These are phyloP conservation scores for Macaranga tanarius DNA, from an alignment of 441 rosid species.

Conservation along the genomic window DNA sequence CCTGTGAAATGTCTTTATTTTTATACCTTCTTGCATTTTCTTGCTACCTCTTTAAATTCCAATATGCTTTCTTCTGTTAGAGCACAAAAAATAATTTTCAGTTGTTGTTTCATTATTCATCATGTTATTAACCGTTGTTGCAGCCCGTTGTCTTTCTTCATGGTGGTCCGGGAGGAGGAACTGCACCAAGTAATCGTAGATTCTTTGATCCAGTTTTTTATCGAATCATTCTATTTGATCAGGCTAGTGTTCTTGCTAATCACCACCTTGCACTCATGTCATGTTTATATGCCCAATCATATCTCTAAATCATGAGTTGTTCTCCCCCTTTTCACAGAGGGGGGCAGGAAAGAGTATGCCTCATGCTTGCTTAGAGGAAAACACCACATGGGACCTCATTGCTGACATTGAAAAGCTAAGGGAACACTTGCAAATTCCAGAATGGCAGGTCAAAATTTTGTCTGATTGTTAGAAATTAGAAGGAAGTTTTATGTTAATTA, in stretches of 20 bases:
- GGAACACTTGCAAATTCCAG: conserved; percentile 72
- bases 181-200: conserved; percentile 71
- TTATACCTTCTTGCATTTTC: background rate
- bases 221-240: conserved; percentile 79
- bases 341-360: conserved; percentile 96
- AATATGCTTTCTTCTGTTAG: background rate
- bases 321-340: conserved; percentile 38
- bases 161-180: conserved; percentile 98
- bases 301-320: background rate
- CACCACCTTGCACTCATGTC: background rate
- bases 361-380: conserved; percentile 90
- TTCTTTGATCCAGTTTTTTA: conserved; percentile 86
- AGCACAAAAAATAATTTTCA: background rate
- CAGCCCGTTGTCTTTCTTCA: conserved; percentile 94
- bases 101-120: background rate
- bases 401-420: conserved; percentile 83
- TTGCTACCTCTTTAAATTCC: background rate
- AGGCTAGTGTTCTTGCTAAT: conserved; percentile 40
- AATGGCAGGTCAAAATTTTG: conserved; percentile 70
- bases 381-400: conserved; percentile 91
- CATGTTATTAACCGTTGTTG: conserved; percentile 22
- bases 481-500: background rate
- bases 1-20: background rate
- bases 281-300: background rate
- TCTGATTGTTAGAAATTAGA: conserved; percentile 2